Evolutionary conservation across 2,329 filamentous ascomycete species (phyloP), one percentile per base, ranked within the genome.

Genomic region (Parafenestella ontariensis): DNA sequence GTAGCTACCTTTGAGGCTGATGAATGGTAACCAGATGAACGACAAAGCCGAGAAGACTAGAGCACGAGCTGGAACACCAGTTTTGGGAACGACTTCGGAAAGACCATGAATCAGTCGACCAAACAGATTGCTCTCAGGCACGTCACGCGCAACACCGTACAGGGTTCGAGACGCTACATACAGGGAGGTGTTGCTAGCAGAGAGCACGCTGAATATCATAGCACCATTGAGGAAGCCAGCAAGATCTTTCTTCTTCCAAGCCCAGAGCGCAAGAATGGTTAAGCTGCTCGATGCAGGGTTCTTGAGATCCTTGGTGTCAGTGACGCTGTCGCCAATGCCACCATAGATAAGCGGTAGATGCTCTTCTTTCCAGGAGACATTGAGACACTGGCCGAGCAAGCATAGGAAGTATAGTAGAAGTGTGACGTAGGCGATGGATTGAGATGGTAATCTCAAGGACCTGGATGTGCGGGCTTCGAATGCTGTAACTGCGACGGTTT

Each of bases 161-260:
- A 50, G 28, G n/a, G 47, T 50, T 5, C 47, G 37, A n/a, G 37
- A 43, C 15, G 47, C 47, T 3, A 50, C 40, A 31, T 50, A 50
- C 3, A 50, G 39, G 21, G 24, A 43, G 9, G 47, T 43, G 20
- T 50, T 50, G 20, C 47, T 44, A n/a, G 47, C 37, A 13, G 37
- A 43, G 4, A 50, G 18, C 11, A 50, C 47, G 39, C 47, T 50
- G 20, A 50, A 50, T 17, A 50, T 50, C 39, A 44, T 50, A 2
- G 47, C 47, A 11, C 47, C 47, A 28, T 50, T 50, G n/a, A 50
- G 18, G 21, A 50, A 50, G 13, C 47, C 47, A 6, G 47, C 47
- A 3, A 50, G 20, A 7, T 17, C 6, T 29, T 50, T 50, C 39
- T 50, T 34, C 2, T 29, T 28, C 47, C 39, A 44, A 2, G 41